Evolutionary conservation across 768 basidiomycete species (phyloP), one percentile per base, ranked within the genome.

Genomic region (Dacryopinax primogenitus): DNA sequence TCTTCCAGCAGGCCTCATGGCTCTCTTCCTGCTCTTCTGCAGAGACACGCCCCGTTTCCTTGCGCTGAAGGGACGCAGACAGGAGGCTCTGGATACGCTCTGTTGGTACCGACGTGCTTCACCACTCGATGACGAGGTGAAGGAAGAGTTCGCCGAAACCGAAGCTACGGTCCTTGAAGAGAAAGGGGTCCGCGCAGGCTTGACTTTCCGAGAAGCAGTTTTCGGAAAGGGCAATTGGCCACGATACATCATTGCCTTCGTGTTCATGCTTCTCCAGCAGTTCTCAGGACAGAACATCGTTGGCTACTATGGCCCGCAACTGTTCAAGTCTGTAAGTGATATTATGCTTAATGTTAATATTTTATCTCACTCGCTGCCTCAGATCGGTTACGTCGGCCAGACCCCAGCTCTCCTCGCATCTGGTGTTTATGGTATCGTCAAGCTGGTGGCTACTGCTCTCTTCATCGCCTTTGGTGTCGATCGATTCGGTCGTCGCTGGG

Each of bases 281-380:
- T 90, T 86, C 86, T 81, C 82, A 61, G 91, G 91, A 0, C 90
- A 92, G 72, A 76, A 92, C 75, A 85, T 86, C 0, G 86, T 92
- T 68, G 67, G 64, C 58, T 75, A 73, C 69, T 74, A 76, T 66
- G 75, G 75, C 35, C 75, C 76, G 1, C 66, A 66, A 16, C 76
- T 75, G 65, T 74, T 73, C 70, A 58, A 67, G 63, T 71, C 72
- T n/a, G 51, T 58, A 9, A 58, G 51, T 58, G 18, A 9, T 13
- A 13, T 26, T 47, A 15, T 26, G 45, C 23, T 21, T 32, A 28
- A 15, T 3, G 3, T 3, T 13, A 6, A 21, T 28, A 32, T 28
- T 6, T 15, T 7, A 28, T 26, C 51, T 58, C 51, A 58, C 51
- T 6, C 4, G 21, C 30, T 30, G 26, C 13, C 18, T 9, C 11